Base-by-base conservation (phyloP, 78 protist species). In the Dictyostelium citrinum region DNA sequence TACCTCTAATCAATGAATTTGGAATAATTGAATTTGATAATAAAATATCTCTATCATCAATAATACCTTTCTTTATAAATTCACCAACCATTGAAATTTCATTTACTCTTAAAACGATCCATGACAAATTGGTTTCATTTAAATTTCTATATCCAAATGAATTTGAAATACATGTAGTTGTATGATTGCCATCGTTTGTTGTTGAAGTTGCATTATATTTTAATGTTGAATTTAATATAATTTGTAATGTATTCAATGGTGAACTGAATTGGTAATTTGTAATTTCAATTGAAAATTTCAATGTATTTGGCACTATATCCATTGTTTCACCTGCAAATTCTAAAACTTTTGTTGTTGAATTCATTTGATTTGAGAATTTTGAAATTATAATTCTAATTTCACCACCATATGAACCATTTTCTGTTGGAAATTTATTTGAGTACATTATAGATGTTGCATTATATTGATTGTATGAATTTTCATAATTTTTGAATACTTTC, bases 281-380 rank as follows among this genome's bases (percentile, higher is more conserved):
- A 67, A 67, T 67, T 24, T 27, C 17, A 67, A 67, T 67, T 67
- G 39, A 12, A 67, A 24, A 67, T 29, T 67, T 67, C 0, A 67
- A 27, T 29, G 75, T 29, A 67, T 67, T 67, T 67, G 75, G 39
- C 3, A 12, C 22, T 22, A 43, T n/a, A 43, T 1, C 14, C 2
- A 67, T 12, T 14, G 17, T 12, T 29, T 37, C 64, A 1, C 82
- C 72, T 5, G 83, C 91, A 84, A 84, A 84, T 2, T 75, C 60
- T n/a, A 60, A 8, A 22, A n/a, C n/a, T n/a, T n/a, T 60, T n/a
- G 70, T 17, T 60, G 22, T n/a, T n/a, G 8, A 60, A 60, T 60
- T n/a, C 4, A n/a, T 16, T 60, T 39, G 43, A 39, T 39, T 39
- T 39, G 70, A 33, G 31, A 60, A 60, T 60, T 60, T 60, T 4